Conservation (phyloP, 2,329 filamentous ascomycete species). For the Xylaria sp. region DNA sequence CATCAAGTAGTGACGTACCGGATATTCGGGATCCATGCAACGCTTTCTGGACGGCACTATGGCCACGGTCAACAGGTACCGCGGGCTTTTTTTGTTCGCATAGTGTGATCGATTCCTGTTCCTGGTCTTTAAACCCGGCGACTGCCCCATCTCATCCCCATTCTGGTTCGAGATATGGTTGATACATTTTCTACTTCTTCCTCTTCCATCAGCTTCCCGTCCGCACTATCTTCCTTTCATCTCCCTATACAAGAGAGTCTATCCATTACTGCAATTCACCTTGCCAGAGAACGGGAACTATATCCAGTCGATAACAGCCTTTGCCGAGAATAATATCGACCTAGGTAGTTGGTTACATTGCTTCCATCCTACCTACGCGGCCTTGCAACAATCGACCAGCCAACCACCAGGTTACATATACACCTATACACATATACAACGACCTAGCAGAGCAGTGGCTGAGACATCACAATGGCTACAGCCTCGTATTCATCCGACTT, state of each 20-base stretch:
- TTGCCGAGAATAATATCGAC: neutral
- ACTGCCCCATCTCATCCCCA: slow-evolving; percentile 25
- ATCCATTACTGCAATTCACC: slow-evolving; percentile 14
- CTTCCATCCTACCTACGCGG: neutral
- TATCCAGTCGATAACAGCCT: neutral
- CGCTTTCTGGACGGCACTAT: slow-evolving; percentile 1
- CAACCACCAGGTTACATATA: neutral
- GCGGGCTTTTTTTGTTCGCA: slow-evolving; percentile 12
- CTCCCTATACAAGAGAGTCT: slow-evolving; percentile 9
- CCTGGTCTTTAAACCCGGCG: slow-evolving; percentile 29
- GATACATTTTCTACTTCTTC: slow-evolving; percentile 12
- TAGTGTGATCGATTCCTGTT: slow-evolving; percentile 27
- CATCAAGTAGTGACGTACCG: slow-evolving; percentile 22
- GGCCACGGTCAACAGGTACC: slow-evolving; percentile 12
- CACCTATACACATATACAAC: slow-evolving; percentile 7
- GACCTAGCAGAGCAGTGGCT: neutral
- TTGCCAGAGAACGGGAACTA: neutral
- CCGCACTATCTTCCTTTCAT: slow-evolving; percentile 1
- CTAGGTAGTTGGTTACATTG: slow-evolving; percentile 1
- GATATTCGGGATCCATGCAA: slow-evolving; percentile 27
- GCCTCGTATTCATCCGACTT: slow-evolving; percentile 43
- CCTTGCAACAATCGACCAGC: neutral
- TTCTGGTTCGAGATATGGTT: slow-evolving; percentile 13
- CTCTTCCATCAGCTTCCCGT: neutral
- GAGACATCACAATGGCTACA: slow-evolving; percentile 43